A percentile compares a stretch with the other conserved stretches of the same genome.
Evolutionary conservation across 2,329 filamentous ascomycete species (phyloP).

Genomic region (Alternaria sp.): DNA sequence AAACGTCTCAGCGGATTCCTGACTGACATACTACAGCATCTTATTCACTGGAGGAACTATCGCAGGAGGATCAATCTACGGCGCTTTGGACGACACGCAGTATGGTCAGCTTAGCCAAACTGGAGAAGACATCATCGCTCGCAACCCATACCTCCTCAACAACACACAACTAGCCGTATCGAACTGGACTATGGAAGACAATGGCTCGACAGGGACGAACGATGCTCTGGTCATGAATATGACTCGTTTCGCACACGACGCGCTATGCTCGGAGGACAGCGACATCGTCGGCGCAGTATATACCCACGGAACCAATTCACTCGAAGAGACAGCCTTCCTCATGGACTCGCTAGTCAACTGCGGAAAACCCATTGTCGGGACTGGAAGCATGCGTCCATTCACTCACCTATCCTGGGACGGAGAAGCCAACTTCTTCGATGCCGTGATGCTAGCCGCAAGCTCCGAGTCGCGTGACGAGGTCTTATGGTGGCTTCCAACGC

Average conservation of each 20-base stretch:
- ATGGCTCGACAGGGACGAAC: slow-evolving; percentile 39
- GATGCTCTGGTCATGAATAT: slow-evolving; percentile 46
- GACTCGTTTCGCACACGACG: slow-evolving; percentile 41
- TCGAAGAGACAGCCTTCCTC: slow-evolving; percentile 43
- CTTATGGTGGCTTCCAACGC: slow-evolving; percentile 43
- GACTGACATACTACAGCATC: slow-evolving; percentile 18
- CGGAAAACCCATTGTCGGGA: slow-evolving; percentile 39
- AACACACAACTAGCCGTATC: slow-evolving; percentile 43
- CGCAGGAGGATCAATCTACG: slow-evolving; percentile 37
- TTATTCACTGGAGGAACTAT: slow-evolving; percentile 43
- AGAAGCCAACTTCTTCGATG: slow-evolving; percentile 43
- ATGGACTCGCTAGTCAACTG: slow-evolving; percentile 41
- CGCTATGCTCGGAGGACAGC: slow-evolving; percentile 39
- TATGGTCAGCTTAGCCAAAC: slow-evolving; percentile 37
- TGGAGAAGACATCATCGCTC: slow-evolving; percentile 39
- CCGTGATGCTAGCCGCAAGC: slow-evolving; percentile 35
- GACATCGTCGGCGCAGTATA: slow-evolving; percentile 42
- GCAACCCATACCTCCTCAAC: slow-evolving; percentile 40
- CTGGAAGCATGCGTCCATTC: slow-evolving; percentile 39
- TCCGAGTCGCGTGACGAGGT: slow-evolving; percentile 34
- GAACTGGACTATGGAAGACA: slow-evolving; percentile 33
- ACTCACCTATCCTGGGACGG: slow-evolving; percentile 40
- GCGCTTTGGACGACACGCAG: slow-evolving; percentile 42
- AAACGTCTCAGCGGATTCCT: not conserved
- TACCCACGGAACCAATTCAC: slow-evolving; percentile 43